Evolutionary conservation across 306 rosid genomes (phyloP).

Genomic region (Gynostemma pentaphyllum): DNA sequence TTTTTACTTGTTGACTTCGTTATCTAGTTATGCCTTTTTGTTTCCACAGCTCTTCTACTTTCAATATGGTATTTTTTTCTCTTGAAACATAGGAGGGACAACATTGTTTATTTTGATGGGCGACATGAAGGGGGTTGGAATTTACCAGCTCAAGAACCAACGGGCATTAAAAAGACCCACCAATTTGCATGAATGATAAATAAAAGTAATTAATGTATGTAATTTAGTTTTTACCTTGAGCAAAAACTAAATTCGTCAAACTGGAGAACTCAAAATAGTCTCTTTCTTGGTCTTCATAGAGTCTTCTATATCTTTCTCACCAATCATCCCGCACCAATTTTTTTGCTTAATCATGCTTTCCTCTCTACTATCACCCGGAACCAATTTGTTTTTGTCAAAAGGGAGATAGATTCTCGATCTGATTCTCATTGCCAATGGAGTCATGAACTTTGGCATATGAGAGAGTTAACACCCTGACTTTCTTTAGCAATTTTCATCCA

Average conservation of each 20-base stretch:
- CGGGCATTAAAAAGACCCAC: neutral
- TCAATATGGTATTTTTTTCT: neutral
- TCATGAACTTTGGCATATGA: no score
- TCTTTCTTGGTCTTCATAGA: neutral
- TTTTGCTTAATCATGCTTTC: no score
- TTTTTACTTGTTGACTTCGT: constrained; percentile 12
- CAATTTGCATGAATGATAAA: neutral
- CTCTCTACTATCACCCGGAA: neutral
- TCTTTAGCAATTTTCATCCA: no score
- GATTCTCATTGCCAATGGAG: no score
- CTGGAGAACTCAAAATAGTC: neutral
- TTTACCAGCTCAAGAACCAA: neutral
- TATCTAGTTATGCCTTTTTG: neutral
- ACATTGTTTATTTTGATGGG: neutral
- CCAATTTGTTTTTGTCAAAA: no score
- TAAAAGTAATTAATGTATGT: neutral
- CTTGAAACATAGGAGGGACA: neutral
- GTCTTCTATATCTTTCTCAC: neutral
- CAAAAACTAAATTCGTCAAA: neutral
- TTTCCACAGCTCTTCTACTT: neutral
- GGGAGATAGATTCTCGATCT: no score
- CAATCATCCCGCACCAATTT: neutral
- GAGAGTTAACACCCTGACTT: no score
- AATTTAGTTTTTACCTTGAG: neutral
- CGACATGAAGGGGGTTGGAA: neutral